These are phyloP conservation scores for Alternaria brassicae DNA, from an alignment of 2,329 filamentous ascomycete genomes.

Conservation along the genomic window DNA sequence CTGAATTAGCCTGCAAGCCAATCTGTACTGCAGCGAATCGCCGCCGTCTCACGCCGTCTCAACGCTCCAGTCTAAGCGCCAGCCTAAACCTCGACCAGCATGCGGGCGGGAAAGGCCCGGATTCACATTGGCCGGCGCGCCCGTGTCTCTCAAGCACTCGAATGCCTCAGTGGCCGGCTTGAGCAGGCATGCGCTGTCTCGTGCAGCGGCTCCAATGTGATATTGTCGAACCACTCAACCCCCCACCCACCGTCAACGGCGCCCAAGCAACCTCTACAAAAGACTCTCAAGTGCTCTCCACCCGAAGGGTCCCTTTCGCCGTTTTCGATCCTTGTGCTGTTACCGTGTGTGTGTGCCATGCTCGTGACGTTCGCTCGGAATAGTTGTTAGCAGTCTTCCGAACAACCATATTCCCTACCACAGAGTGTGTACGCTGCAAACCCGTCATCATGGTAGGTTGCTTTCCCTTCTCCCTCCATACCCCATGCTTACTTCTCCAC, in stretches of 20 bases:
- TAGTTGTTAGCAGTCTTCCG: slow-evolving; percentile 30
- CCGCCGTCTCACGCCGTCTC: slow-evolving; percentile 33
- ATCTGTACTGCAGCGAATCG: slow-evolving; percentile 39
- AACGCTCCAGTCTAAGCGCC: slow-evolving; percentile 46
- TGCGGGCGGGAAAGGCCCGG: slow-evolving; percentile 37
- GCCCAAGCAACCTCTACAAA: slow-evolving; percentile 52
- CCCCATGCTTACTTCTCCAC: slow-evolving; percentile 27
- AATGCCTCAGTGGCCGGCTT: slow-evolving; percentile 37
- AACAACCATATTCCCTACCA: slow-evolving; percentile 21
- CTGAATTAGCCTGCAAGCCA: slow-evolving; percentile 29
- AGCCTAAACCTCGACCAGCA: slow-evolving; percentile 32
- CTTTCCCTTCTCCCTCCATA: slow-evolving; percentile 11
- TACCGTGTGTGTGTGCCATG: slow-evolving; percentile 44
- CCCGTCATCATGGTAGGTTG: slow-evolving; percentile 48
- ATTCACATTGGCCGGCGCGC: slow-evolving; percentile 40
- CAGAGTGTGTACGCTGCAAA: slow-evolving; percentile 29
- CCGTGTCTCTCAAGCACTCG: slow-evolving; percentile 30
- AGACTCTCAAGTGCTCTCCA: slow-evolving; percentile 51
- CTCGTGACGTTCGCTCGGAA: slow-evolving; percentile 29
- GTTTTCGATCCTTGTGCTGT: slow-evolving; percentile 44
- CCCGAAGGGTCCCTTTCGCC: slow-evolving; percentile 50
- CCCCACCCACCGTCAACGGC: slow-evolving; percentile 42
- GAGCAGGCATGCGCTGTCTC: slow-evolving; percentile 41
- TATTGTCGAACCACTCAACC: slow-evolving; percentile 43
- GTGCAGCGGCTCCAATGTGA: slow-evolving; percentile 41